These are phyloP conservation scores for Aspergillus fischeri DNA, from an alignment of 2,329 filamentous ascomycete genomes.

Conservation along the genomic window DNA sequence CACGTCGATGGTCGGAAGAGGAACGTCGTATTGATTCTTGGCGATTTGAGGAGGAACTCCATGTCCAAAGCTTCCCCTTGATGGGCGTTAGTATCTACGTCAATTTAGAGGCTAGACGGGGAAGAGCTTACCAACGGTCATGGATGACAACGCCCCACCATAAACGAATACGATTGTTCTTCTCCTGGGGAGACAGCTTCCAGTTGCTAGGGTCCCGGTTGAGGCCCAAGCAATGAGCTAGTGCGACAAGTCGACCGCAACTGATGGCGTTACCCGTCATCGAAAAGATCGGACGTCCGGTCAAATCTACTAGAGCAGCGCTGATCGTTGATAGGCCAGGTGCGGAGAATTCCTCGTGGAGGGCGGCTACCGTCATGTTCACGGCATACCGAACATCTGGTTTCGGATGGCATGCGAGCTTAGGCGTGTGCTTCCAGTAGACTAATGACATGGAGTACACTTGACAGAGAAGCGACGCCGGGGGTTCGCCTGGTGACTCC, in stretches of 20 bases:
- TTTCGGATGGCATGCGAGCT: conserved; percentile 44
- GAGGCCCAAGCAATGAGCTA: conserved; percentile 54
- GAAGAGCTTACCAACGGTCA: conserved; percentile 46
- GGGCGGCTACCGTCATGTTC: conserved; percentile 58
- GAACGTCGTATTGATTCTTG: conserved; percentile 54
- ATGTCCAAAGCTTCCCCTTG: conserved; percentile 52
- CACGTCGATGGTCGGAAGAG: conserved; percentile 46
- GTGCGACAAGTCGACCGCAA: conserved; percentile 50
- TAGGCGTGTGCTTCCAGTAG: conserved; percentile 53
- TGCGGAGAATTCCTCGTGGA: conserved; percentile 57
- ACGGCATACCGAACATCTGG: conserved; percentile 60
- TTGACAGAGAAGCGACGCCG: conserved; percentile 54
- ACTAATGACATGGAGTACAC: conserved; percentile 56
- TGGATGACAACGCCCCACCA: conserved; percentile 58
- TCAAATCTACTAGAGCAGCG: conserved; percentile 56
- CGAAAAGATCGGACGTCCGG: conserved; percentile 57
- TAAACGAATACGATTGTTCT: conserved; percentile 48
- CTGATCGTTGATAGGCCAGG: conserved; percentile 57
- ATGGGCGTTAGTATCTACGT: conserved; percentile 13
- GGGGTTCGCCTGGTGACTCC: conserved; percentile 46
- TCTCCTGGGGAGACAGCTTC: conserved; percentile 50
- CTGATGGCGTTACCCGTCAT: conserved; percentile 57
- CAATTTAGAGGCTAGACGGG: not conserved
- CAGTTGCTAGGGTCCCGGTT: conserved; percentile 53
- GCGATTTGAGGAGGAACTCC: conserved; percentile 52